Evolutionary conservation across 2,329 filamentous ascomycete species (phyloP), one percentile per base, ranked within the genome.

Genomic region (Ascosphaera apis): DNA sequence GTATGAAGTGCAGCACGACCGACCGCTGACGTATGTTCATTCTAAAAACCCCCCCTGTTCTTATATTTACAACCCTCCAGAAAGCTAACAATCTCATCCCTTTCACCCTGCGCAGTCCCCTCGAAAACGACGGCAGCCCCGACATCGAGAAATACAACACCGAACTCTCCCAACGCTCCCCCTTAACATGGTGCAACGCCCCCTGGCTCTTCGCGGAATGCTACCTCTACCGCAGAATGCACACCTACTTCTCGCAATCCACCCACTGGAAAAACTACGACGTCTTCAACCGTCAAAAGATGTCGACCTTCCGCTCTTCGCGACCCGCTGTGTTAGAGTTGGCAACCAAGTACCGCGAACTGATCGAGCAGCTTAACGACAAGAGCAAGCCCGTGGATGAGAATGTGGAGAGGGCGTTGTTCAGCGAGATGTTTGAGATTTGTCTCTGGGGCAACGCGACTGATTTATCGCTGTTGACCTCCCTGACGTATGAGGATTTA

Each of bases 401-500:
- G 37, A 15, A 76, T 38, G 73, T 79, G 0, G 79, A 91, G 51
- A 70, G 72, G 50, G 56, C 84, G 0, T 61, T 93, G 17, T 95
- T 95, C 58, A 66, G 66, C 16, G 86, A 95, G 52, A 91, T 95
- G 77, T 84, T 76, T 55, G 82, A 93, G 62, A 88, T 93, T 46
- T 93, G 84, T 52, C 68, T 95, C 2, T 95, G 86, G 86, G 86
- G 86, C 8, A 95, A 95, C 53, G 88, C 86, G 1, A 95, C 86
- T 0, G 88, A 95, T 53, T 64, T 95, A 11, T 91, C 82, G 0
- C 74, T 95, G 15, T 65, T 95, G 37, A 92, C 84, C 0, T 83
- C 76, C 46, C 66, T 93, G 38, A 81, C 78, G 1, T 92, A 92
- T 54, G 84, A 93, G 47, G 88, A 95, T 49, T 91, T 98, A 44